Base-by-base conservation (phyloP, 305 asterid genomes). In the Petunia hybrid region DNA sequence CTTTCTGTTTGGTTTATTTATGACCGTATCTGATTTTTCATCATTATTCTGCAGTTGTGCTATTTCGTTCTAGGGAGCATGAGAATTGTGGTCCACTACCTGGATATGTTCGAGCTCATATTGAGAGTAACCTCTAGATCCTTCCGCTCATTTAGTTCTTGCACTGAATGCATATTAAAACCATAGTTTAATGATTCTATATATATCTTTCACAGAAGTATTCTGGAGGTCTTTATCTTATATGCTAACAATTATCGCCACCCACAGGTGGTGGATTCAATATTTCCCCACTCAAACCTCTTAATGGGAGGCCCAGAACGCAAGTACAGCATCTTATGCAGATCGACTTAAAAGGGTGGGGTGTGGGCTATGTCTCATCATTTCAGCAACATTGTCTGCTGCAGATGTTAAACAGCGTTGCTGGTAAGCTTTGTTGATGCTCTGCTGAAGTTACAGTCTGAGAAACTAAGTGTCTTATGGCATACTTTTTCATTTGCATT, bases 271-370 rank as follows among this genome's bases (percentile, higher is more conserved):
- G 99, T 84, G 99, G 99, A 73, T 97, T 86, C 87, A 97, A 97
- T 88, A 97, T 95, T 87, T 93, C 99, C 74, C 93, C 99, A 81
- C 81, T 97, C 87, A 95, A 89, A 90, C 91, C 99, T 78, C 92
- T 84, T 84, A 83, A 97, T 69, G 99, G 99, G 82, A 93, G 88
- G 87, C 98, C 99, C 69, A 89, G 99, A 87, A 90, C 99, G 78
- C 99, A 92, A 91, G 98, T 97, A 80, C 99, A 97, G 88, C 98
- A 97, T 93, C 99, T 97, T 82, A 93, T 95, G 97, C 99, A 97
- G 86, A 92, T 97, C 80, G 99, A 97, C 87, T 89, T 95, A 67
- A 95, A 95, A 86, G 99, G 99, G 73, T 95, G 99, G 99, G 99
- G 98, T 80, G 96, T 95, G 83, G 97, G 98, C 76, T 97, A 95